These are phyloP conservation scores for Friedmanniomyces simplex DNA, from an alignment of 495 filamentous ascomycete species.

Conservation along the genomic window DNA sequence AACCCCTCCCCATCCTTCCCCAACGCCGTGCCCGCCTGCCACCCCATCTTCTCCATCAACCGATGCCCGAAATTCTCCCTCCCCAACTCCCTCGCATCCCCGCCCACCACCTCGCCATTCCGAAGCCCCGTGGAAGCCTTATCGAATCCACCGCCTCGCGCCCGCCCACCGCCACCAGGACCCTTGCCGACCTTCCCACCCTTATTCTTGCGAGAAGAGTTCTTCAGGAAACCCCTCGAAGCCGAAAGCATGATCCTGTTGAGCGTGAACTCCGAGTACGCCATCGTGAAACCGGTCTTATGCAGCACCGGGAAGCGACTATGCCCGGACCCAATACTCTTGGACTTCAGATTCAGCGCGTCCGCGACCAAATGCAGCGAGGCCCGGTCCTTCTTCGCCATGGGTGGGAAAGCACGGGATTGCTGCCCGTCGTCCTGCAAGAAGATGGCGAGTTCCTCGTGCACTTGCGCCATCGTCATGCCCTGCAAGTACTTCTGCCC, in stretches of 20 bases:
- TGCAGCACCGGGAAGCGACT: constrained; percentile 66
- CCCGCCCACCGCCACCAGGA: constrained; percentile 2
- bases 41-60: constrained; percentile 98
- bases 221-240: constrained; percentile 1
- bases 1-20: constrained; percentile 83
- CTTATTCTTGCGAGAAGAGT: constrained; percentile 12
- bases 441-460: constrained; percentile 60
- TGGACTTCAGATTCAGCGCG: constrained; percentile 64
- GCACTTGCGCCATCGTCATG: constrained; percentile 60
- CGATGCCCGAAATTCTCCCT: constrained; percentile 71
- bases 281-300: constrained; percentile 54
- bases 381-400: constrained; percentile 67
- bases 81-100: constrained; percentile 71
- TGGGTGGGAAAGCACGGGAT: constrained; percentile 75
- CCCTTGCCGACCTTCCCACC: constrained; percentile 18
- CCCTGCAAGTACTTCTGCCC: constrained; percentile 62
- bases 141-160: constrained; percentile 36
- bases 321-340: constrained; percentile 66
- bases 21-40: constrained; percentile 79
- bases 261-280: constrained; percentile 36
- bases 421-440: constrained; percentile 51
- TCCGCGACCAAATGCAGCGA: constrained; percentile 64
- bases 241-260: constrained; percentile 7
- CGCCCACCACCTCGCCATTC: constrained; percentile 88
- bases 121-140: constrained; percentile 45